Evolutionary conservation across 306 rosid species (phyloP), one percentile per base, ranked within the genome.

Genomic region (Vachellia pachyceras): DNA sequence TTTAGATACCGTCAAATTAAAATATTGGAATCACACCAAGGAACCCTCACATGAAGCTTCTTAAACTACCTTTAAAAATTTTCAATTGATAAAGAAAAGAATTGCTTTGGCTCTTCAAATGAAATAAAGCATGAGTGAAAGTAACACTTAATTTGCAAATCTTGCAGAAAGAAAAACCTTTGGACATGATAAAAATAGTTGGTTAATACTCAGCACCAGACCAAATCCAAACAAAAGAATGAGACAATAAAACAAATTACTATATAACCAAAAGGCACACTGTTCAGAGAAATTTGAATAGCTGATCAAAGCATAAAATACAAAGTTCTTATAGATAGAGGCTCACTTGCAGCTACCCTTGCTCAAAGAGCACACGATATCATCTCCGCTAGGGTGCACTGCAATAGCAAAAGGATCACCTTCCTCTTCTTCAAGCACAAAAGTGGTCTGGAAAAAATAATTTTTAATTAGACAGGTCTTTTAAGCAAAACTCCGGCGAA

Each of bases 331-430:
- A 66, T 13, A 41, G 55, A 75, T 23, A 73, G 35, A 80, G 69
- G 82, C 97, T 93, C 83, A 95, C 97, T 89, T 95, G 99, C 97
- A 95, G 88, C 90, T 90, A 82, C 97, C 94, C 36, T 58, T 90
- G 86, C 96, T 89, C 55, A 94, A 87, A 17, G 97, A 89, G 87
- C 97, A 93, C 69, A 93, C 83, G 65, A 95, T 42, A 50, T 90
- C 94, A 73, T 93, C 99, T 36, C 99, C 96, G 50, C 85, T 87
- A 12, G 97, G 97, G 55, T 93, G 97, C 80, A 95, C 99, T 10
- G 96, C 91, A 69, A 95, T 72, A 44, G 97, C 84, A 66, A 88
- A 87, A 44, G 90, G 94, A 77, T 95, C 92, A 37, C 95, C 99
- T 71, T 95, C 97, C 47, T 88, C 93, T 69, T 87, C 94, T 85